These are phyloP conservation scores for Kwoniella mangroviensis DNA, from an alignment of 768 basidiomycete genomes.

Conservation along the genomic window DNA sequence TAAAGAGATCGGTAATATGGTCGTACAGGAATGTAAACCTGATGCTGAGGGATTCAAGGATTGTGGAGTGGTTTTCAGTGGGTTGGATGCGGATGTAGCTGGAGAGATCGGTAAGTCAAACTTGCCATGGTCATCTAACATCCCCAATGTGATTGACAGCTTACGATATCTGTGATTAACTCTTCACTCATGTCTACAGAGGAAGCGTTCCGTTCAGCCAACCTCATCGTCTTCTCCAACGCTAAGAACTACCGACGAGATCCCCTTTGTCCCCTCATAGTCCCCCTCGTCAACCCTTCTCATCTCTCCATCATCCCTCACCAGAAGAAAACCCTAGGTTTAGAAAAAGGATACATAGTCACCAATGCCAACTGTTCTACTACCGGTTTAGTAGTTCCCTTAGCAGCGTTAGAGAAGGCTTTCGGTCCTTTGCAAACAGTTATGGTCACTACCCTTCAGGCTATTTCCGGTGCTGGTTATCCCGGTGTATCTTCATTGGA, in stretches of 20 bases:
- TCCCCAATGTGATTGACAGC: too few species aligned
- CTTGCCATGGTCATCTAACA: not conserved
- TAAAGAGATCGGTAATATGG: constrained; percentile 64
- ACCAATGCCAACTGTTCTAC: constrained; percentile 99
- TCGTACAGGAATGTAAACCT: constrained; percentile 77
- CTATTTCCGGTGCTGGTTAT: constrained; percentile 97
- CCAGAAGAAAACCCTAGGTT: constrained; percentile 70
- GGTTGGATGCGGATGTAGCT: constrained; percentile 92
- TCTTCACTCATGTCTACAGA: constrained; percentile 62
- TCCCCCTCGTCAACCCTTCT: constrained; percentile 88
- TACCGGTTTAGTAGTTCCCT: constrained; percentile 66
- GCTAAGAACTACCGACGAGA: constrained; percentile 95
- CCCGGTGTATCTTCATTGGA: constrained; percentile 88
- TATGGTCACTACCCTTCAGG: constrained; percentile 94
- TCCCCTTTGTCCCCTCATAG: constrained; percentile 89
- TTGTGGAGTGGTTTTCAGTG: constrained; percentile 88
- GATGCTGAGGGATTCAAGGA: constrained; percentile 68
- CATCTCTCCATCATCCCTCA: constrained; percentile 84
- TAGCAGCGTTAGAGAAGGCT: constrained; percentile 58
- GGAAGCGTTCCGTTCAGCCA: constrained; percentile 78
- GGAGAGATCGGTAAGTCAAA: constrained; percentile 81
- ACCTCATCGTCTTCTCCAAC: constrained; percentile 93
- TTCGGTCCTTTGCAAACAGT: constrained; percentile 94
- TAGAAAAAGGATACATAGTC: constrained; percentile 84
- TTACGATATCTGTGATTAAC: too few species aligned